Evolutionary conservation across 2,329 filamentous ascomycete species (phyloP).

Genomic region (Neopestalotiopsis sp.): DNA sequence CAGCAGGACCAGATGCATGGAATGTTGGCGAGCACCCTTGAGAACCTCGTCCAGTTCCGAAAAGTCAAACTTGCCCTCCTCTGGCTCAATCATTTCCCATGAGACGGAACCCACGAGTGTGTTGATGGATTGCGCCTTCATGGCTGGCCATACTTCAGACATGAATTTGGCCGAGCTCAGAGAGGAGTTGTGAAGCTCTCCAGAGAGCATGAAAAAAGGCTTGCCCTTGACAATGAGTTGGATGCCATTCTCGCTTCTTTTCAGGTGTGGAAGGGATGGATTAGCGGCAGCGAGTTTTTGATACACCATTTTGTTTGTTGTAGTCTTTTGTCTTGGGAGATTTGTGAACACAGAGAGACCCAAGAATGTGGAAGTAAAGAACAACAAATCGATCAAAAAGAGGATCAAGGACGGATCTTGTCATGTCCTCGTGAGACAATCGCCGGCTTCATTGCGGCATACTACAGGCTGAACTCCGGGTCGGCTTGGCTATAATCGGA

Average conservation of each 20-base stretch:
- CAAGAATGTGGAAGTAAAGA: background rate
- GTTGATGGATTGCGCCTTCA: constrained; percentile 41
- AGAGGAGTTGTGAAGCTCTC: constrained; percentile 31
- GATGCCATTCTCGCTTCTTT: constrained; percentile 18
- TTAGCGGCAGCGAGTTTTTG: background rate
- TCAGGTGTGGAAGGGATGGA: constrained; percentile 12
- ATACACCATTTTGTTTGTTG: background rate
- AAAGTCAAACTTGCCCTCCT: constrained; percentile 42
- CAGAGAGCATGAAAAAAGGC: constrained; percentile 38
- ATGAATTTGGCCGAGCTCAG: constrained; percentile 28
- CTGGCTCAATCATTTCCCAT: constrained; percentile 44
- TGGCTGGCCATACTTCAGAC: constrained; percentile 29
- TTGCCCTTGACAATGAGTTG: constrained; percentile 44
- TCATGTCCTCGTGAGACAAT: background rate
- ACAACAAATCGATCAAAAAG: background rate
- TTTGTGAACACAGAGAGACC: too few relatives aligned
- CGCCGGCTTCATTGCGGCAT: background rate
- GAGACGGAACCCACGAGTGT: constrained; percentile 42
- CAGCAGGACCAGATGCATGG: constrained; percentile 41
- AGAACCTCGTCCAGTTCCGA: constrained; percentile 40
- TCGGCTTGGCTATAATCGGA: background rate
- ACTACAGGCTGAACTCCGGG: constrained; percentile 5
- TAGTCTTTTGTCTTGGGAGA: background rate
- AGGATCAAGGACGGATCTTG: background rate
- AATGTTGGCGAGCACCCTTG: constrained; percentile 30